A percentile compares a stretch with the other conserved stretches of the same genome.
These are phyloP conservation scores for Dipodascopsis uninucleata DNA, from an alignment of 805 yeast species.

Conservation along the genomic window DNA sequence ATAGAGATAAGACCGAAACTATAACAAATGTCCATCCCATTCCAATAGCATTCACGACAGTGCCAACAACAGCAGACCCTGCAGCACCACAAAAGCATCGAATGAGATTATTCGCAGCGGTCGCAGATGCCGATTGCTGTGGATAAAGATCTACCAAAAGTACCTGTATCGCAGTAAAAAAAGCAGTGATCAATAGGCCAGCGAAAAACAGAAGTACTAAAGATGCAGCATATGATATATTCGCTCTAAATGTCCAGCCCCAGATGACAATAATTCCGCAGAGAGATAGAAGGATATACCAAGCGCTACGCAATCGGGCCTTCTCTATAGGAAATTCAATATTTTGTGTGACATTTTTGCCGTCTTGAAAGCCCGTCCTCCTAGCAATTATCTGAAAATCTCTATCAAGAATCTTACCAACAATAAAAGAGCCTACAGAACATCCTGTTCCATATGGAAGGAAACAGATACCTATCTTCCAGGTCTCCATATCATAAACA, in stretches of 20 bases:
- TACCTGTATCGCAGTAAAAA: conserved; percentile 48
- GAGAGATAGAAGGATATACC: conserved; percentile 4
- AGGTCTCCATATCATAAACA: conserved; percentile 49
- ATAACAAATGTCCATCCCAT: conserved; percentile 81
- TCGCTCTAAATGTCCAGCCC: conserved; percentile 67
- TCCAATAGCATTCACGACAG: conserved; percentile 56
- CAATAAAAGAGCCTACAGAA: conserved; percentile 52
- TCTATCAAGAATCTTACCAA: conserved; percentile 50
- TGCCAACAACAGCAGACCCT: conserved; percentile 62
- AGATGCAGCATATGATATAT: conserved; percentile 47
- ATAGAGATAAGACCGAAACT: conserved; percentile 41
- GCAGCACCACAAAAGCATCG: conserved; percentile 71
- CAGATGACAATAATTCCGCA: conserved; percentile 38
- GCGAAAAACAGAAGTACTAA: conserved; percentile 56
- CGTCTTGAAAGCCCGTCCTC: conserved; percentile 14
- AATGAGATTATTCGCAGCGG: conserved; percentile 66
- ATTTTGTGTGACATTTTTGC: conserved; percentile 11
- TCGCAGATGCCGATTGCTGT: conserved; percentile 64
- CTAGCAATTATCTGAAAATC: conserved; percentile 19
- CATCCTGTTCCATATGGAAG: conserved; percentile 72
- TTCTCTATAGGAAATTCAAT: conserved; percentile 24
- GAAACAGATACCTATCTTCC: conserved; percentile 66
- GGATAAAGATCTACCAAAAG: conserved; percentile 74
- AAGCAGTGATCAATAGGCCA: conserved; percentile 56
- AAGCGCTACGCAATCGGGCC: conserved; percentile 15